Conservation (phyloP, 208 protist species). For the Leishmania braziliensis region DNA sequence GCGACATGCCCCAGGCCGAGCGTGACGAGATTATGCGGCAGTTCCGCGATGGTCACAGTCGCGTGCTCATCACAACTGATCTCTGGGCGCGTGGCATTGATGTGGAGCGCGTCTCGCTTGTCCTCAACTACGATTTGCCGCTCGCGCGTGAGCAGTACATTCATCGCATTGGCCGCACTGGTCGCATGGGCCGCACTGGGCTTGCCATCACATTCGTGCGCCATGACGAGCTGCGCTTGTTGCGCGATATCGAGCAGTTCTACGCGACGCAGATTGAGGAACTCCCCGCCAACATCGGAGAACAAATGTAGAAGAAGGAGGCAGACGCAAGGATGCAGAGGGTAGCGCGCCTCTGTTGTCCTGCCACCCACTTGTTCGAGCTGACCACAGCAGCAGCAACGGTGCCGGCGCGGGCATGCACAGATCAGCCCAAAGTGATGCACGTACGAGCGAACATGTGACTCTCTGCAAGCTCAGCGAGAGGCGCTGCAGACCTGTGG, state of each 20-base stretch:
- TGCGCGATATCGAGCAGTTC: slow-evolving; percentile 97
- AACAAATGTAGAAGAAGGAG: slow-evolving; percentile 46
- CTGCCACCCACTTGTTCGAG: neutral
- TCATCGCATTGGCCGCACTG: slow-evolving; percentile 96
- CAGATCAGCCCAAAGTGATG: neutral
- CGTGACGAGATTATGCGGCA: slow-evolving; percentile 97
- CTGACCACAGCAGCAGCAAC: neutral
- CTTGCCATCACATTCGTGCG: slow-evolving; percentile 99
- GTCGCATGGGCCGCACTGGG: slow-evolving; percentile 98
- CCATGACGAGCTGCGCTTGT: slow-evolving; percentile 88
- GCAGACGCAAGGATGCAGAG: slow-evolving; percentile 1
- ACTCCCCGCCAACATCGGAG: slow-evolving; percentile 90
- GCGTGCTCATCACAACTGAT: slow-evolving; percentile 99
- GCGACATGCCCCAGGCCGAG: slow-evolving; percentile 98
- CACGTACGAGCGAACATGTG: neutral
- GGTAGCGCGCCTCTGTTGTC: neutral
- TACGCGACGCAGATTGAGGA: slow-evolving; percentile 97
- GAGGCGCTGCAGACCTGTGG: neutral
- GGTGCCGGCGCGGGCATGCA: neutral
- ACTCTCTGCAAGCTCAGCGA: neutral
- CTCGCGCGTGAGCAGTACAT: slow-evolving; percentile 93
- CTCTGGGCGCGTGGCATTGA: slow-evolving; percentile 96
- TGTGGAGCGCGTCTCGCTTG: slow-evolving; percentile 97
- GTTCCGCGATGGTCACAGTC: slow-evolving; percentile 96
- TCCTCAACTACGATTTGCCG: slow-evolving; percentile 99